A percentile compares a stretch with the other conserved stretches of the same genome.
phyloP scores from a whole-genome alignment of 129 eudicot genomes.

The Centaurea solstitialis region DNA sequence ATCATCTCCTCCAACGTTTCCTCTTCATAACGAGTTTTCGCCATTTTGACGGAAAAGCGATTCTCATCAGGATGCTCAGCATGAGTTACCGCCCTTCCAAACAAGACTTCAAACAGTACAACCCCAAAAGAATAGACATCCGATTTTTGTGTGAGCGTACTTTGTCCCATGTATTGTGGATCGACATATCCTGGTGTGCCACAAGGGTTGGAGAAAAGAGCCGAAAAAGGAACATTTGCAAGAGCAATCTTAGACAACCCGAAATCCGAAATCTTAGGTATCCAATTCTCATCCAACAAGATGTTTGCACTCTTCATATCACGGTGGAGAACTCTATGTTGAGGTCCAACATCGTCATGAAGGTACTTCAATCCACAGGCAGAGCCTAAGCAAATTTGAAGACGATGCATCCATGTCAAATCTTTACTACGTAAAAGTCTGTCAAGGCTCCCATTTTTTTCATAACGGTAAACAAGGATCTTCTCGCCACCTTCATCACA shows the following conservation, averaged over 20 bases:
- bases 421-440: background rate
- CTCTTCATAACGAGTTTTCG: too few species aligned
- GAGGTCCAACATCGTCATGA: background rate
- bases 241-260: background rate
- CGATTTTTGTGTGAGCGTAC: too few species aligned
- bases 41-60: too few species aligned
- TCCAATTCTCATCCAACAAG: background rate
- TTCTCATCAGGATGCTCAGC: too few species aligned
- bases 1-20: background rate
- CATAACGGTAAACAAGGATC: background rate
- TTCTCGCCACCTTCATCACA: background rate
- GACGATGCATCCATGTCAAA: background rate
- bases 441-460: background rate
- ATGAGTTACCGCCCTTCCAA: too few species aligned
- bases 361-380: background rate
- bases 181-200: too few species aligned
- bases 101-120: too few species aligned
- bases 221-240: background rate
- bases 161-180: too few species aligned
- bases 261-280: background rate
- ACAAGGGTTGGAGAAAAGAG: too few species aligned
- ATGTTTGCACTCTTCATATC: conserved; percentile 1
- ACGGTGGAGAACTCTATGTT: background rate
- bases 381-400: background rate
- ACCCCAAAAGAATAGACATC: too few species aligned